Conservation (phyloP, 2,329 filamentous ascomycete genomes). For the Talaromyces rugulosus region DNA sequence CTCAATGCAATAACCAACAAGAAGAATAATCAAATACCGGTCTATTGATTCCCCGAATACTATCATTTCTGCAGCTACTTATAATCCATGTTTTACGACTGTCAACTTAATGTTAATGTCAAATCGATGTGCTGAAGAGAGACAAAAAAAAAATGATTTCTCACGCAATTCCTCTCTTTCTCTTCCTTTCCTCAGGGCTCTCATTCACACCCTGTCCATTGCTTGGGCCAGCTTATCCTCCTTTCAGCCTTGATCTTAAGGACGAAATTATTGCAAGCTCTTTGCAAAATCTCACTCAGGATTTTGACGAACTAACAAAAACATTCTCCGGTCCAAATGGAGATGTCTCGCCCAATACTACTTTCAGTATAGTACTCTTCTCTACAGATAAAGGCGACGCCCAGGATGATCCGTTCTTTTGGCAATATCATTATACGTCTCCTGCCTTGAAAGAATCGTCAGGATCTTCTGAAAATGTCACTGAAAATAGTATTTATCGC, state of each 20-base stretch:
- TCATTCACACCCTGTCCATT: conserved; percentile 1
- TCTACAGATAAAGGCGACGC: not conserved
- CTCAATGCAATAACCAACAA: too few species aligned
- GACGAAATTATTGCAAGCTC: not conserved
- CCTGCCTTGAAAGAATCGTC: not conserved
- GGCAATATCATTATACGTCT: not conserved
- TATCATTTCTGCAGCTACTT: not conserved
- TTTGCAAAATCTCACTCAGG: not conserved
- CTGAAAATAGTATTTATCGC: not conserved
- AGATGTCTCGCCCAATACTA: not conserved
- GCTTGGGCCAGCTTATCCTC: not conserved
- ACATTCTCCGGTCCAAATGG: not conserved
- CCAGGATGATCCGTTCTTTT: not conserved
- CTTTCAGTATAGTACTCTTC: not conserved
- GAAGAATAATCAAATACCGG: too few species aligned
- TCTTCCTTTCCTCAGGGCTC: not conserved
- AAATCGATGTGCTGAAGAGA: not conserved
- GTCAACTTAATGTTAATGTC: not conserved
- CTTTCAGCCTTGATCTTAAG: not conserved
- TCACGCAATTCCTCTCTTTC: not conserved
- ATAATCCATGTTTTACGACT: not conserved
- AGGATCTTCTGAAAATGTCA: not conserved
- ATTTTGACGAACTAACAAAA: not conserved
- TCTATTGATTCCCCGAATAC: not conserved
- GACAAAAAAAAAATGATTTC: not conserved